These are phyloP conservation scores for Phytophthora lateralis DNA, from an alignment of 352 stramenopile species.

Conservation along the genomic window DNA sequence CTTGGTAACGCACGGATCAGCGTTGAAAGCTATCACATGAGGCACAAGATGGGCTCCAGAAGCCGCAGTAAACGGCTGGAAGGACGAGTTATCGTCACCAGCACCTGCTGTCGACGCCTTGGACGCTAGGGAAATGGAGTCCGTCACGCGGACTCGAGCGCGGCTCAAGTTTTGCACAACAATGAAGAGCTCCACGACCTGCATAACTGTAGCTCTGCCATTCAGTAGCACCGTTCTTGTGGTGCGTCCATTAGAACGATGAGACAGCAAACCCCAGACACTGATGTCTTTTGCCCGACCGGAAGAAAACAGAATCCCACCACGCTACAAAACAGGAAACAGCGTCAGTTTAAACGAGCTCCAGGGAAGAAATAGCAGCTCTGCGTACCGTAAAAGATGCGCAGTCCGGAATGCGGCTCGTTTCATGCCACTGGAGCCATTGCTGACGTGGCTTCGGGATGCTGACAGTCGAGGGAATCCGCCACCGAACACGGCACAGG, in stretches of 20 bases:
- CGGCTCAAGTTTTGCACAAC: constrained; percentile 54
- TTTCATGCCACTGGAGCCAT: constrained; percentile 45
- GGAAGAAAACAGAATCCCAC: constrained; percentile 40
- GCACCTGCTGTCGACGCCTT: neutral
- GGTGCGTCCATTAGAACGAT: constrained; percentile 60
- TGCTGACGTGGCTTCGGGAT: constrained; percentile 20
- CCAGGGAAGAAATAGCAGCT: neutral
- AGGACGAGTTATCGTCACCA: constrained; percentile 5
- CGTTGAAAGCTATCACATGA: constrained; percentile 46
- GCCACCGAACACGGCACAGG: constrained; percentile 44
- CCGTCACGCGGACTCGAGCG: constrained; percentile 35
- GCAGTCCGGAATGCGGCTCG: constrained; percentile 47
- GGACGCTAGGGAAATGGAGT: constrained; percentile 34
- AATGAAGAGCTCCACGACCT: constrained; percentile 65
- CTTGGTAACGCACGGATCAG: constrained; percentile 23
- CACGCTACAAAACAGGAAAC: constrained; percentile 18
- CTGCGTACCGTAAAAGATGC: constrained; percentile 36
- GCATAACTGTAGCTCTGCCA: constrained; percentile 49
- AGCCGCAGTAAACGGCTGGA: constrained; percentile 40
- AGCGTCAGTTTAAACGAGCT: neutral
- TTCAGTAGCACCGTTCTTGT: constrained; percentile 56
- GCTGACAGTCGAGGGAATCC: constrained; percentile 11
- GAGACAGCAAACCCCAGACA: constrained; percentile 51
- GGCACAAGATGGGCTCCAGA: constrained; percentile 52
- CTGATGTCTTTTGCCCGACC: constrained; percentile 31